phyloP scores from a whole-genome alignment of 768 basidiomycete species.

The Tylopilus felleus region DNA sequence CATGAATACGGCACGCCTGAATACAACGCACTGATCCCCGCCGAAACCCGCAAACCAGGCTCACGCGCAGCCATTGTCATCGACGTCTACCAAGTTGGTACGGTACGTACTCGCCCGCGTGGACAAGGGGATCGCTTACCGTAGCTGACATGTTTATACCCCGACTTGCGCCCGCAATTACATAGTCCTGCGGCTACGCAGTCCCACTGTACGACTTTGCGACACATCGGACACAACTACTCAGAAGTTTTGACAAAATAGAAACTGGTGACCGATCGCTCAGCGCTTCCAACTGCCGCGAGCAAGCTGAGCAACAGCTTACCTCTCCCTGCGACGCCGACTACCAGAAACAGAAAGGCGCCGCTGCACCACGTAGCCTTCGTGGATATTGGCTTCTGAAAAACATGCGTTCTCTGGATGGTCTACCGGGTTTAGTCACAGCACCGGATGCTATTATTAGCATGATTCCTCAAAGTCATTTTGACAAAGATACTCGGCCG shows the following conservation, averaged over 20 bases:
- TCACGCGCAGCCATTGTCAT: constrained; percentile 59
- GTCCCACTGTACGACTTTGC: constrained; percentile 62
- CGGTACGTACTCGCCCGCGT: constrained; percentile 31
- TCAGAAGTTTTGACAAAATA: constrained; percentile 38
- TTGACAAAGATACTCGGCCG: constrained; percentile 18
- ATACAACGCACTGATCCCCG: constrained; percentile 51
- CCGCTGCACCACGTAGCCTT: constrained; percentile 28
- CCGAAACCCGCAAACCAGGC: constrained; percentile 47
- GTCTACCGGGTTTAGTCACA: constrained; percentile 45
- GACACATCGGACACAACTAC: constrained; percentile 50
- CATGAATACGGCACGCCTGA: constrained; percentile 62
- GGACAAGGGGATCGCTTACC: background rate
- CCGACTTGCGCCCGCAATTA: background rate
- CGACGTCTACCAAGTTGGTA: constrained; percentile 53
- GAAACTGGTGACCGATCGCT: constrained; percentile 40
- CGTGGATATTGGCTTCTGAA: constrained; percentile 49
- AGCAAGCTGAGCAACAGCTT: background rate
- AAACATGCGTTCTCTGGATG: constrained; percentile 54
- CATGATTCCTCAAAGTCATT: constrained; percentile 12
- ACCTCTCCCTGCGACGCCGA: constrained; percentile 5
- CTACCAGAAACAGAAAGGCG: background rate
- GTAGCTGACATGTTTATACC: background rate
- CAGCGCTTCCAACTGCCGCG: background rate
- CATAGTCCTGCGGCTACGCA: constrained; percentile 63
- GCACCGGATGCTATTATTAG: constrained; percentile 21